Conservation (phyloP, 345 rosid genomes). For the Gossypium raimondii region DNA sequence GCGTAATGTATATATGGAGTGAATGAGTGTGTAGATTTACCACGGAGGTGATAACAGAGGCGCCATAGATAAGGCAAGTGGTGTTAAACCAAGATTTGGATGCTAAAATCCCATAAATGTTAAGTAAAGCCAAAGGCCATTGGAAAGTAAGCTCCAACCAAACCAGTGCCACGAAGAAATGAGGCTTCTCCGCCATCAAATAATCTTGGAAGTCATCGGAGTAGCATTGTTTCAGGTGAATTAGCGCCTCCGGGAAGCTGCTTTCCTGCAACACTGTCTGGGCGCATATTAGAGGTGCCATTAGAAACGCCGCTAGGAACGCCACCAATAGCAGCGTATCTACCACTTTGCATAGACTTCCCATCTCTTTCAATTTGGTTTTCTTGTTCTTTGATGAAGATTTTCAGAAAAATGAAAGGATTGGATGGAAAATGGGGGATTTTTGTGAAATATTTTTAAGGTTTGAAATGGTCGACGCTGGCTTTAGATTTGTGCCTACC, state of each 20-base stretch:
- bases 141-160: conserved; percentile 68
- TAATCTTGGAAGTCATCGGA: conserved; percentile 41
- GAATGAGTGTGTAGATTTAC: conserved; percentile 27
- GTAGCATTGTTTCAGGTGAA: conserved; percentile 44
- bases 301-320: conserved; percentile 48
- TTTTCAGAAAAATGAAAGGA: background rate
- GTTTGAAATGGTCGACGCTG: conserved; percentile 7
- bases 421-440: background rate
- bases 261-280: conserved; percentile 48
- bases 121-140: conserved; percentile 74
- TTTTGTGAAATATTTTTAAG: background rate
- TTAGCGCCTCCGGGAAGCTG: conserved; percentile 47
- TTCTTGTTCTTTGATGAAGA: background rate
- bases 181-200: conserved; percentile 60
- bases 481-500: background rate
- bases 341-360: conserved; percentile 46
- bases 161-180: conserved; percentile 62
- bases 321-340: conserved; percentile 50
- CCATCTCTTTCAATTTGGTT: conserved; percentile 33
- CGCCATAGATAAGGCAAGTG: conserved; percentile 73
- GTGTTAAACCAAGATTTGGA: conserved; percentile 64
- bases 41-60: conserved; percentile 55
- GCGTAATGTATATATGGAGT: too few relatives aligned
- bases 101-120: conserved; percentile 44
- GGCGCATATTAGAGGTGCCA: conserved; percentile 52